These are phyloP conservation scores for Didymella exigua DNA, from an alignment of 2,329 filamentous ascomycete genomes.

Conservation along the genomic window DNA sequence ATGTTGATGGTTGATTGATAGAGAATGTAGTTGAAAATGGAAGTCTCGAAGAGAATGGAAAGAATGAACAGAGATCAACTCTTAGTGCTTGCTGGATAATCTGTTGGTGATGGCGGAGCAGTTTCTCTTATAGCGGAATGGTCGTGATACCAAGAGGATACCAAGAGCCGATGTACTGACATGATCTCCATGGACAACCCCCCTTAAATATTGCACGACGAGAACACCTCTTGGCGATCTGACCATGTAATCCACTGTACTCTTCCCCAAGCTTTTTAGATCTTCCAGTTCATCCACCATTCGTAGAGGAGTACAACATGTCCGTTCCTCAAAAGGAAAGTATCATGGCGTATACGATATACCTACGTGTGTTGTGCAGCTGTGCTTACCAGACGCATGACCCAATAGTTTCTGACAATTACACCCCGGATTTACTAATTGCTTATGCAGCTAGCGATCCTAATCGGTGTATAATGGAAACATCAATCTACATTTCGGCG, in stretches of 20 bases:
- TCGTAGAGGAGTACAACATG: conserved; percentile 11
- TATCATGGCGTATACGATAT: background rate
- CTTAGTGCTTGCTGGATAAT: conserved; percentile 13
- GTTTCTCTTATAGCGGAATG: conserved; percentile 17
- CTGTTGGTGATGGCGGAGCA: background rate
- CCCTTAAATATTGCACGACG: conserved; percentile 28
- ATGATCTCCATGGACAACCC: conserved; percentile 17
- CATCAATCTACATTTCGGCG: conserved; percentile 23
- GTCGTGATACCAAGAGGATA: conserved; percentile 17
- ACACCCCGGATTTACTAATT: conserved; percentile 13
- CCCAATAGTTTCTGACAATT: conserved; percentile 9
- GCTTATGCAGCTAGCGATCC: conserved; percentile 12
- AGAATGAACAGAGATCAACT: conserved; percentile 29
- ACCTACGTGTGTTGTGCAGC: conserved; percentile 6
- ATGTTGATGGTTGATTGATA: conserved; percentile 23
- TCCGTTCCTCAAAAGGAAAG: conserved; percentile 6
- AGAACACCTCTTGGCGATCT: conserved; percentile 12
- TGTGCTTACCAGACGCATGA: conserved; percentile 13
- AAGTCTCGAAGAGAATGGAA: conserved; percentile 16
- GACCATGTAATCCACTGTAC: conserved; percentile 13
- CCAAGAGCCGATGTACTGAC: conserved; percentile 10
- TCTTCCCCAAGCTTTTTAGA: background rate
- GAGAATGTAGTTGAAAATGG: conserved; percentile 15
- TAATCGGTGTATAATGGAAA: conserved; percentile 6
- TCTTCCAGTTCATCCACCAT: conserved; percentile 31